Evolutionary conservation across 345 rosid species (phyloP).

Genomic region (Hibiscus mutabilis): DNA sequence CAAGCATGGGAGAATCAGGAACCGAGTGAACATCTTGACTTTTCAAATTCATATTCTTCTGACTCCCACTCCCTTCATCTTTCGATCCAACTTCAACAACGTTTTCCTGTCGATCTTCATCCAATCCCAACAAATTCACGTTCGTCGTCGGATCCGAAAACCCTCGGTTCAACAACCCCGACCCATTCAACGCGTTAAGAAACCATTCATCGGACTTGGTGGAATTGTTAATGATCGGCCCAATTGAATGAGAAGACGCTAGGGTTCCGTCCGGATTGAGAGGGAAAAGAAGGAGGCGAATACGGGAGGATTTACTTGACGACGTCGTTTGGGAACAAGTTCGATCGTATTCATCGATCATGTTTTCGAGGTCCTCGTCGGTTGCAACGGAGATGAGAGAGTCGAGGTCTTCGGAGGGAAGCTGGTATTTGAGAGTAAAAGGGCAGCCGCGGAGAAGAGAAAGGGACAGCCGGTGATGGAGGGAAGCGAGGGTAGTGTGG

Average conservation of each 20-base stretch:
- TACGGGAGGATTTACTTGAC: constrained; percentile 41
- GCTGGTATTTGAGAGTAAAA: constrained; percentile 83
- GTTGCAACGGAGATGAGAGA: constrained; percentile 86
- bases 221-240: constrained; percentile 55
- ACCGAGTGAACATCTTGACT: constrained; percentile 69
- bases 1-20: constrained; percentile 94
- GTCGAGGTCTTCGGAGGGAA: constrained; percentile 88
- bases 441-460: constrained; percentile 52
- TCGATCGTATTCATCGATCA: constrained; percentile 96
- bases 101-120: constrained; percentile 33
- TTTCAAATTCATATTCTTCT: constrained; percentile 25
- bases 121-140: constrained; percentile 74
- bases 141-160: constrained; percentile 59
- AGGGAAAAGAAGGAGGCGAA: constrained; percentile 77
- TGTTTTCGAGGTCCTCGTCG: constrained; percentile 90
- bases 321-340: constrained; percentile 30
- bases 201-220: constrained; percentile 86
- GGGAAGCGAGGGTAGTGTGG: constrained; percentile 44
- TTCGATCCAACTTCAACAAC: constrained; percentile 25
- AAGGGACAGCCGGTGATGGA: constrained; percentile 52
- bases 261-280: constrained; percentile 41
- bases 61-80: constrained; percentile 44
- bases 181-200: constrained; percentile 64
- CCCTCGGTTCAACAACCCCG: constrained; percentile 50
- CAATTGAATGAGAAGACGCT: constrained; percentile 61